Conservation (phyloP, 2,329 filamentous ascomycete species). For the Aspergillus calidoustus region DNA sequence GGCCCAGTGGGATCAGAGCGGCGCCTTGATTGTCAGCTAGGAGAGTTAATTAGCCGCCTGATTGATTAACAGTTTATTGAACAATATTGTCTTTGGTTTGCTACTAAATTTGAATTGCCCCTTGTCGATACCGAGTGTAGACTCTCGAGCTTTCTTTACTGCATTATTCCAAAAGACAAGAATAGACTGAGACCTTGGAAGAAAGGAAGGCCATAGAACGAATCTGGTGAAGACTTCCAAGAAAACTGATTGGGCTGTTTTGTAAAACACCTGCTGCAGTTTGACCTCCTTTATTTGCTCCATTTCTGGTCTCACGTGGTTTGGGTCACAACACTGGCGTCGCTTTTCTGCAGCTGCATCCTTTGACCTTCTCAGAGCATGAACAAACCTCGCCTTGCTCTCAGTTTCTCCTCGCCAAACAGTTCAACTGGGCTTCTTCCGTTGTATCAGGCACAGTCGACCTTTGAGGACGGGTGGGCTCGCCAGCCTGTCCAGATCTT, state of each 20-base stretch:
- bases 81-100: neutral
- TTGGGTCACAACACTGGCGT: neutral
- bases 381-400: neutral
- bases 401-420: neutral
- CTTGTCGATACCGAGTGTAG: neutral
- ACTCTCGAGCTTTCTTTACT: neutral
- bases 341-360: neutral
- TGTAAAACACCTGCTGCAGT: neutral
- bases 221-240: too few relatives aligned
- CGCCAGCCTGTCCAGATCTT: slow-evolving; percentile 4
- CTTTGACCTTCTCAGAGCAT: neutral
- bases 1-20: neutral
- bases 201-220: too few relatives aligned
- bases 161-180: too few relatives aligned
- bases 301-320: slow-evolving; percentile 5
- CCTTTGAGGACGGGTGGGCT: neutral
- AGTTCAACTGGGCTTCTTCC: neutral
- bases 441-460: neutral
- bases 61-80: neutral
- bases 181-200: too few relatives aligned
- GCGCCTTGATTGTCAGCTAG: neutral
- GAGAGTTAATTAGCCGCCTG: neutral
- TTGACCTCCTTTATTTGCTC: neutral
- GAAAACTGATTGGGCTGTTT: neutral
- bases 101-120: neutral